Conservation (phyloP, 352 stramenopile genomes). For the Blastocystis sp. region DNA sequence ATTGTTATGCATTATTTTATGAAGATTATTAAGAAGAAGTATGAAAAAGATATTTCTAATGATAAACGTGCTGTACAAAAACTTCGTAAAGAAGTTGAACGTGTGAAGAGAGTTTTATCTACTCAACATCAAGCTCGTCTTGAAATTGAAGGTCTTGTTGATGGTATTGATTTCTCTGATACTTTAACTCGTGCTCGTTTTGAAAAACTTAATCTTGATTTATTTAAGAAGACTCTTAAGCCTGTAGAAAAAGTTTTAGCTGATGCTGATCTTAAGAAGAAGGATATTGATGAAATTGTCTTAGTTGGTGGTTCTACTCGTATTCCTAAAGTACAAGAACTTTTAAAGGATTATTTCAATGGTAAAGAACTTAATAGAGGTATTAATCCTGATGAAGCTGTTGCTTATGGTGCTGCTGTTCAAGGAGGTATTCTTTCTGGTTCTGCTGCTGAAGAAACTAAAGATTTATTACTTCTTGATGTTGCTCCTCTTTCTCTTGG, state of each 20-base stretch:
- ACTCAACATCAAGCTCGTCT: constrained; percentile 72
- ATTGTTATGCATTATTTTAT: constrained; percentile 98
- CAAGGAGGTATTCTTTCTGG: constrained; percentile 53
- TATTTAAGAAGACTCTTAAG: constrained; percentile 93
- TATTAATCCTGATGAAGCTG: constrained; percentile 89
- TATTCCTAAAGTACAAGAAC: constrained; percentile 82
- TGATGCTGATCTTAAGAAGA: constrained; percentile 78
- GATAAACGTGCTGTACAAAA: constrained; percentile 86
- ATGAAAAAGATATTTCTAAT: constrained; percentile 67
- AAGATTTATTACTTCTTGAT: constrained; percentile 85
- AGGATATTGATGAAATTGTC: constrained; percentile 89
- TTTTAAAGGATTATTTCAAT: constrained; percentile 94
- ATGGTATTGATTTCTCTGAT: constrained; percentile 85
- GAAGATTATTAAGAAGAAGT: constrained; percentile 93
- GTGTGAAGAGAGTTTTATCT: constrained; percentile 89
- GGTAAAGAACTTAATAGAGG: constrained; percentile 68
- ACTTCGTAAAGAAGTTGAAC: constrained; percentile 79
- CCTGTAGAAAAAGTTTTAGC: constrained; percentile 79
- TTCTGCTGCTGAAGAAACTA: constrained; percentile 65
- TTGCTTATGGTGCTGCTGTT: constrained; percentile 75
- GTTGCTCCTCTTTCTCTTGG: constrained; percentile 84
- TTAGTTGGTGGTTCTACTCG: constrained; percentile 92
- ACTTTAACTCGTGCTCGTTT: constrained; percentile 80
- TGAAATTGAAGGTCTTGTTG: constrained; percentile 82
- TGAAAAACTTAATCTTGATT: constrained; percentile 86